These are phyloP conservation scores for Euphorbia tirucalli DNA, from an alignment of 345 rosid species.

Conservation along the genomic window DNA sequence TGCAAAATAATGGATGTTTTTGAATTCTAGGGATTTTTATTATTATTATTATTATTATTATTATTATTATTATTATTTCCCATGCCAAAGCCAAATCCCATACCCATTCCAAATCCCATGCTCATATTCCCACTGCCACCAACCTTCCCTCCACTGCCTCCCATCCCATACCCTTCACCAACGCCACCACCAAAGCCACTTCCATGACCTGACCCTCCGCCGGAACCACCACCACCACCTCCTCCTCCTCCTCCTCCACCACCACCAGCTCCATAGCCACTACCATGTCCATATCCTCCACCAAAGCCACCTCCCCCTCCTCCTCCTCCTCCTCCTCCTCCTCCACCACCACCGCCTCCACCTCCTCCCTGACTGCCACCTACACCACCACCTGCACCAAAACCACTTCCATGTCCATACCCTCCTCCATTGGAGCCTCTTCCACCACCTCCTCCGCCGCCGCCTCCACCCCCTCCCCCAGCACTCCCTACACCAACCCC, in stretches of 20 bases:
- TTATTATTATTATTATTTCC: neutral
- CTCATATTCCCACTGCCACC: slow-evolving; percentile 6
- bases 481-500: slow-evolving; percentile 27
- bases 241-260: neutral
- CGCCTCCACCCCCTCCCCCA: slow-evolving; percentile 34
- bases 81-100: slow-evolving; percentile 36
- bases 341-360: slow-evolving; percentile 14
- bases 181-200: slow-evolving; percentile 14
- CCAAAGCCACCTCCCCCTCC: slow-evolving; percentile 15
- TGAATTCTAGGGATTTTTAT: no score
- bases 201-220: slow-evolving; percentile 28
- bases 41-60: neutral
- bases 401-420: slow-evolving; percentile 30
- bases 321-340: slow-evolving; percentile 8
- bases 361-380: no score
- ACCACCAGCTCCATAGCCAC: slow-evolving; percentile 8
- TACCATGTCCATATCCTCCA: slow-evolving; percentile 15
- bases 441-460: slow-evolving; percentile 5
- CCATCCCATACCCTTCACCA: slow-evolving; percentile 10
- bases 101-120: slow-evolving; percentile 34
- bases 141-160: neutral
- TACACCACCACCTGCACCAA: slow-evolving; percentile 28
- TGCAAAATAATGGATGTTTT: no score
- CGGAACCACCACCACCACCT: slow-evolving; percentile 1
- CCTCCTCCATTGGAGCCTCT: slow-evolving; percentile 24